Percentiles rank a stretch among this genome's conserved stretches.
Evolutionary conservation across 495 filamentous ascomycete genomes (phyloP).

Genomic region (Penicillium silybi): DNA sequence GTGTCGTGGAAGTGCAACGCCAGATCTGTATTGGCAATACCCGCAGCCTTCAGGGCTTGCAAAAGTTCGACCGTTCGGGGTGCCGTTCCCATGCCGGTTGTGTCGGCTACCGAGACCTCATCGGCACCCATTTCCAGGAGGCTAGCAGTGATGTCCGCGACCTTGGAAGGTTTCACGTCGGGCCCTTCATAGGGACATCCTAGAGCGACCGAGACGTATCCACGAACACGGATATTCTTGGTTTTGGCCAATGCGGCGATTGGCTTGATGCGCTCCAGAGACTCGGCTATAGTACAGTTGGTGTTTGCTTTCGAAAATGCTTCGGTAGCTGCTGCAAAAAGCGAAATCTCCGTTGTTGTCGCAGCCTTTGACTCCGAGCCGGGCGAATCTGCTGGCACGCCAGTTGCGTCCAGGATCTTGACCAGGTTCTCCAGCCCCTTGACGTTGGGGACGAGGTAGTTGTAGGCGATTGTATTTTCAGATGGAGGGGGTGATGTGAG

Average conservation of each 20-base stretch:
- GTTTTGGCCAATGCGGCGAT: constrained; percentile 73
- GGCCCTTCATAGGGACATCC: constrained; percentile 94
- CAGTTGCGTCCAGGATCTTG: constrained; percentile 39
- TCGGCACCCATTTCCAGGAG: constrained; percentile 94
- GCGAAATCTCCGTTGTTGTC: constrained; percentile 68
- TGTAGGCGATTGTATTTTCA: constrained; percentile 70
- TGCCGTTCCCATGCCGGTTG: constrained; percentile 93
- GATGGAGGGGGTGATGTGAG: constrained; percentile 57
- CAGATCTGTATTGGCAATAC: constrained; percentile 73
- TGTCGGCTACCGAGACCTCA: constrained; percentile 91
- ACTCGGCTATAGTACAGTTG: constrained; percentile 82
- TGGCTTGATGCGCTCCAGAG: constrained; percentile 67
- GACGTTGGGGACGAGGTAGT: constrained; percentile 88
- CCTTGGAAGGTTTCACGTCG: constrained; percentile 69
- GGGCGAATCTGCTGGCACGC: constrained; percentile 36
- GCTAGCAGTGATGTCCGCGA: constrained; percentile 76
- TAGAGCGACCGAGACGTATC: constrained; percentile 91
- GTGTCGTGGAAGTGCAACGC: constrained; percentile 97
- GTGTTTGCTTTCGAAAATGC: constrained; percentile 87
- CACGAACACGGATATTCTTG: constrained; percentile 70
- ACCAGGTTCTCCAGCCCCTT: constrained; percentile 66
- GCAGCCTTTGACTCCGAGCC: constrained; percentile 31
- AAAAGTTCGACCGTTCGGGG: constrained; percentile 71
- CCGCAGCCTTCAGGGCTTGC: constrained; percentile 65
- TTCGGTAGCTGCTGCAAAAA: constrained; percentile 92